A percentile compares a stretch with the other conserved stretches of the same genome.
Conservation (phyloP, 73 alveolate species). For the Halteria grandinella region DNA sequence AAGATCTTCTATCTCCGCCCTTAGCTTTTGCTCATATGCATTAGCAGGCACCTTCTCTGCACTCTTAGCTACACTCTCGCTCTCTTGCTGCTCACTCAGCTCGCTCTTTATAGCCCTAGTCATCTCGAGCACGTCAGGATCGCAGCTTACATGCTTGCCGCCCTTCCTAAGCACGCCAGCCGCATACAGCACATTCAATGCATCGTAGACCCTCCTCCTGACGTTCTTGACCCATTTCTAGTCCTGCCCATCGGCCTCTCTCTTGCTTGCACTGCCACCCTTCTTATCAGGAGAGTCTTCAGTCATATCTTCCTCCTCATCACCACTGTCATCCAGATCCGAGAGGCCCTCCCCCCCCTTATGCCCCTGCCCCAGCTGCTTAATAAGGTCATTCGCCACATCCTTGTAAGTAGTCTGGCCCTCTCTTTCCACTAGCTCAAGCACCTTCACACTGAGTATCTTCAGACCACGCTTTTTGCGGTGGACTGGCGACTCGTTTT, state of each 20-base stretch:
- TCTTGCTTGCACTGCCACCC: constrained; percentile 15
- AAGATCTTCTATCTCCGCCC: background rate
- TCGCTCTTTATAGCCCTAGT: constrained; percentile 2
- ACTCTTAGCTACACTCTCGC: background rate
- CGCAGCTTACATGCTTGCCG: constrained; percentile 69
- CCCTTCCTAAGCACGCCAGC: constrained; percentile 76
- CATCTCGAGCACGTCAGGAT: constrained; percentile 11
- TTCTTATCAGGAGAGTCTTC: constrained; percentile 15
- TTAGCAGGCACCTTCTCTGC: constrained; percentile 8
- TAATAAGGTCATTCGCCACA: constrained; percentile 79
- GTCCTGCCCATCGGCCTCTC: background rate
- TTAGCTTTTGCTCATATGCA: background rate
- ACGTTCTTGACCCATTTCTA: constrained; percentile 84
- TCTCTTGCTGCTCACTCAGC: background rate
- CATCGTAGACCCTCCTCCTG: constrained; percentile 91
- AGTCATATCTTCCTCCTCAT: constrained; percentile 36
- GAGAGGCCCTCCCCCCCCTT: background rate
- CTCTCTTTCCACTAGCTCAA: constrained; percentile 67
- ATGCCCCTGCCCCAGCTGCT: constrained; percentile 41
- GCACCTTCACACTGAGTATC: constrained; percentile 75
- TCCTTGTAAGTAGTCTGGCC: constrained; percentile 77
- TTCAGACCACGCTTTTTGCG: constrained; percentile 75
- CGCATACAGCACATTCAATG: constrained; percentile 89
- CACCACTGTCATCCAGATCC: constrained; percentile 41
- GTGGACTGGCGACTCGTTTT: constrained; percentile 9